These are phyloP conservation scores for Kappamyces sp. DNA, from an alignment of 192 early-diverging fungal genomes.

Conservation along the genomic window DNA sequence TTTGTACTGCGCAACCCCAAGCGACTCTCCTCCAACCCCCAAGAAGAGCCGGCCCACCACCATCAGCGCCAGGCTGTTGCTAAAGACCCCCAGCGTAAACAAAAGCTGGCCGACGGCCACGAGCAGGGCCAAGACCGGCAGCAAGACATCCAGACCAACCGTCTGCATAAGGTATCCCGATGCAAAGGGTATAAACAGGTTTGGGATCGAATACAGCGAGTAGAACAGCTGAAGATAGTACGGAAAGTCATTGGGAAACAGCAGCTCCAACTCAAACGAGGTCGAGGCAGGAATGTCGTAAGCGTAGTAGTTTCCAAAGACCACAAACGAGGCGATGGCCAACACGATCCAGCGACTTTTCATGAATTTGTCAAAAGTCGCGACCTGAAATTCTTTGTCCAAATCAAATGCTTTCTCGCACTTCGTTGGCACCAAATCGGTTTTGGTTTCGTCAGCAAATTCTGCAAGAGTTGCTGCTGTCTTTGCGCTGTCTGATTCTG, in stretches of 20 bases:
- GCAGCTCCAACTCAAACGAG: slow-evolving; percentile 20
- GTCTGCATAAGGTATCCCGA: slow-evolving; percentile 54
- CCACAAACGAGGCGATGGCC: slow-evolving; percentile 12
- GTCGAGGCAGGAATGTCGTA: slow-evolving; percentile 42
- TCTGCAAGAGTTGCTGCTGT: too few relatives aligned
- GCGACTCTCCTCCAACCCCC: slow-evolving; percentile 45
- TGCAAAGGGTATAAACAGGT: slow-evolving; percentile 59
- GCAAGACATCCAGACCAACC: slow-evolving; percentile 41
- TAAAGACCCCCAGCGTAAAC: slow-evolving; percentile 51
- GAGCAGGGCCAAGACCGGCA: slow-evolving; percentile 42
- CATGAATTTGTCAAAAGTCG: too few relatives aligned
- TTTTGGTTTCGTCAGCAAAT: too few relatives aligned
- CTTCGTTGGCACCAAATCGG: too few relatives aligned
- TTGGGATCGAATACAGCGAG: slow-evolving; percentile 43
- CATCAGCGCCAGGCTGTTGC: slow-evolving; percentile 35
- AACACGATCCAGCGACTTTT: slow-evolving; percentile 13
- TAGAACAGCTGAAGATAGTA: slow-evolving; percentile 57
- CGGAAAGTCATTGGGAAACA: slow-evolving; percentile 38
- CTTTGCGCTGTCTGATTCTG: too few relatives aligned
- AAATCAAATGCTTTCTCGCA: too few relatives aligned
- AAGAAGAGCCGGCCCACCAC: slow-evolving; percentile 42
- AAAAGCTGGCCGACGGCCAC: slow-evolving; percentile 53
- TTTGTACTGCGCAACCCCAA: slow-evolving; percentile 37
- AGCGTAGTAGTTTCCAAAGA: slow-evolving; percentile 19
- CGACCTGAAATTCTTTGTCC: too few relatives aligned